A percentile compares a stretch with the other conserved stretches of the same genome.
These are phyloP conservation scores for Sporisorium reilianum DNA, from an alignment of 1,284 basidiomycete species.

Conservation along the genomic window DNA sequence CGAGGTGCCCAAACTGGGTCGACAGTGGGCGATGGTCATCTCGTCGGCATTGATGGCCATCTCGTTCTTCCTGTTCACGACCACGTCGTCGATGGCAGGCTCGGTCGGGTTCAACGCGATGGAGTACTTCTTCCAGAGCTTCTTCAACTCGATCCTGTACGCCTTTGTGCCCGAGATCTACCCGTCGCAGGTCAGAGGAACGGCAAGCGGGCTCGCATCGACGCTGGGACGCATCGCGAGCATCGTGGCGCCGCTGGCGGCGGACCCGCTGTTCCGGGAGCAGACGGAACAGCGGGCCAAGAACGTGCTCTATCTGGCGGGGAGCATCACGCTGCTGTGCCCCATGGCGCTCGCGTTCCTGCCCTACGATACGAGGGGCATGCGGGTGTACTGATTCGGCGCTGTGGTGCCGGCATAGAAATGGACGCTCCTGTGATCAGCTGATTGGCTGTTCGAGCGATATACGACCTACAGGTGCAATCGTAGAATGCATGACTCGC, in stretches of 20 bases:
- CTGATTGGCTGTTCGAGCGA: background rate
- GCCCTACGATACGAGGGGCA: constrained; percentile 58
- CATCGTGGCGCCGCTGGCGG: constrained; percentile 70
- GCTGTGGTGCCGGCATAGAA: background rate
- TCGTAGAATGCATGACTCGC: background rate
- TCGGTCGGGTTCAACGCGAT: constrained; percentile 66
- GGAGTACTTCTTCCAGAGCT: constrained; percentile 70
- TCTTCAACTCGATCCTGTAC: constrained; percentile 71
- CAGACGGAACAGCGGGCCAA: constrained; percentile 38
- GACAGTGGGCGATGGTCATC: constrained; percentile 71
- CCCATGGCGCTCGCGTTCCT: constrained; percentile 55
- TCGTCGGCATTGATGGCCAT: constrained; percentile 70
- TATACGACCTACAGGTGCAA: background rate
- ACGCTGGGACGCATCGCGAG: constrained; percentile 69
- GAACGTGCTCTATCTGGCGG: constrained; percentile 58
- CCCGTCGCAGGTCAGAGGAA: constrained; percentile 70
- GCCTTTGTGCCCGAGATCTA: constrained; percentile 71
- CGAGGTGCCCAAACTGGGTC: constrained; percentile 69
- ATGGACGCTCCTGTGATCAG: background rate
- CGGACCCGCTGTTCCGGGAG: constrained; percentile 76
- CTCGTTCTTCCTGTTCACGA: constrained; percentile 70
- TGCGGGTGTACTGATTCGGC: constrained; percentile 36
- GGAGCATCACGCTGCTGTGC: constrained; percentile 53
- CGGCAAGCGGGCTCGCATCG: constrained; percentile 68
- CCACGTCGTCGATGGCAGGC: constrained; percentile 57